Percentiles rank a stretch among this genome's conserved stretches.
These are phyloP conservation scores for barrel medic (Medicago truncatula) DNA, from an alignment of 306 rosid genomes.

Conservation along the genomic window MtrunA17r5.0-ANR NC_053045.1:26223501-26224000, in stretches of 20 bases:
- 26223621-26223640: no score
- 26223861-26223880: conserved; percentile 93
- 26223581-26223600: no score
- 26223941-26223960: not conserved
- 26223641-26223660: no score
- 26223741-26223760: conserved; percentile 82
- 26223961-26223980: conserved; percentile 52
- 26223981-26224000: conserved; percentile 99
- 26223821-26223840: conserved; percentile 86
- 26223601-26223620: no score
- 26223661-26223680: not conserved
- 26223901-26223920: conserved; percentile 17
- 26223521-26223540: no score
- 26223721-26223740: conserved; percentile 88
- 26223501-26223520: no score
- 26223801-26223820: conserved; percentile 81
- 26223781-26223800: conserved; percentile 78
- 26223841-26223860: conserved; percentile 92
- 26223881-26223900: conserved; percentile 82
- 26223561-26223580: no score
- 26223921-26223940: not conserved
- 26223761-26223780: conserved; percentile 95
- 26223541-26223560: no score
- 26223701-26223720: conserved; percentile 88
- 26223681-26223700: conserved; percentile 81